Conservation (phyloP, 192 early-diverging fungal species). For the Irineochytrium annulatum region DNA sequence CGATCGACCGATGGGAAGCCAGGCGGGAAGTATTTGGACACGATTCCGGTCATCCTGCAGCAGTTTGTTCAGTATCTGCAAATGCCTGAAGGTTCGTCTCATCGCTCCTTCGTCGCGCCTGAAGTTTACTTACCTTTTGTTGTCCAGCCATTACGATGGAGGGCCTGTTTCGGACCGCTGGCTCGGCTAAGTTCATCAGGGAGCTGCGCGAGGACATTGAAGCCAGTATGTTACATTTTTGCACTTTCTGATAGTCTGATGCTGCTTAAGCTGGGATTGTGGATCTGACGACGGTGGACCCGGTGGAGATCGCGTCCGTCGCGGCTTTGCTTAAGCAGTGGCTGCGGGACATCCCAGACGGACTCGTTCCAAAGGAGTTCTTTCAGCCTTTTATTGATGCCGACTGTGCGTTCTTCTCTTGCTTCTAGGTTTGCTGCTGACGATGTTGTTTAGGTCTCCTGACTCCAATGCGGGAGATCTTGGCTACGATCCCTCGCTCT, state of each 20-base stretch:
- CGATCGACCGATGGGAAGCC: neutral
- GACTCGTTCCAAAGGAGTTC: constrained; percentile 32
- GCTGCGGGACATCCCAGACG: constrained; percentile 40
- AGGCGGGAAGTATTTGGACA: neutral
- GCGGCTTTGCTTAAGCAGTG: constrained; percentile 42
- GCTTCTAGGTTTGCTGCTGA: neutral
- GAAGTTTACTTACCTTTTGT: neutral
- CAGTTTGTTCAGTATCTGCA: constrained; percentile 31
- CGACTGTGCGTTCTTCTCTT: constrained; percentile 10
- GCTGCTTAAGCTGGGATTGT: constrained; percentile 11
- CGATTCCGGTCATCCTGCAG: constrained; percentile 31
- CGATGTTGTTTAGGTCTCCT: constrained; percentile 19
- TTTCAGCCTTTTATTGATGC: constrained; percentile 22
- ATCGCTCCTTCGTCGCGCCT: neutral
- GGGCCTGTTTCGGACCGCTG: constrained; percentile 38
- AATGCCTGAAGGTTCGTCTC: constrained; percentile 8
- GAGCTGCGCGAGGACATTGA: constrained; percentile 36
- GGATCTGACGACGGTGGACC: constrained; percentile 23
- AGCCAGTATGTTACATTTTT: constrained; percentile 14
- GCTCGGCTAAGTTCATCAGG: constrained; percentile 28
- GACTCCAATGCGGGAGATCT: constrained; percentile 11
- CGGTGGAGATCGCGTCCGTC: constrained; percentile 27
- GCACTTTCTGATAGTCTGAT: neutral
- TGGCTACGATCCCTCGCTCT: constrained; percentile 16
- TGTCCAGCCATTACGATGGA: constrained; percentile 31